Base-by-base conservation (phyloP, 208 protist genomes). In the Wallacemonas collosoma region DNA sequence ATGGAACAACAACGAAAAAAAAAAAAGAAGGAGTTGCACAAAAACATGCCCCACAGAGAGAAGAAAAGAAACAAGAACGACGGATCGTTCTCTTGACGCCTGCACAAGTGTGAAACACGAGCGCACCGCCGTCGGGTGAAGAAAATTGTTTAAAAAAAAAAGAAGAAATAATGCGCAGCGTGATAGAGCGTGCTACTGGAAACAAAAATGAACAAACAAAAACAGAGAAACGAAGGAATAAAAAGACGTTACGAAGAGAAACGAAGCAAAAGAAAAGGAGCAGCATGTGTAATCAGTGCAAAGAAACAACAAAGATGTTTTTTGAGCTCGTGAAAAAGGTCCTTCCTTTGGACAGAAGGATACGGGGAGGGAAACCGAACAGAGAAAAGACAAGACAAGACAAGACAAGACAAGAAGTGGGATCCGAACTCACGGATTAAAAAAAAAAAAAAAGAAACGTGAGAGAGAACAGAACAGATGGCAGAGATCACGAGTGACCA, bases 171-270 rank as follows among this genome's bases (percentile, higher is more conserved):
- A 53, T 26, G 26, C 26, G 26, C 26, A 26, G 26, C 26, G 26
- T 26, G 26, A 26, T 26, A 26, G 26, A 26, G 26, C 26, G 26
- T 53, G 11, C 48, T 15, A 53, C 15, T 9, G 1, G 17, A 17
- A 15, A 55, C 0, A 66, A 43, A 40, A 47, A 56, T 47, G 17
- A 66, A 12, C 2, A 48, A 57, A 61, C 8, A 53, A 48, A 71
- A 66, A 58, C n/a, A 38, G 36, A 40, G n/a, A 55, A 15, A 53
- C 40, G n/a, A 73, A 57, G 6, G 45, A 75, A 68, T 61, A 64
- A 73, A 74, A 39, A 72, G 26, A 26, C 26, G 26, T 26, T 26
- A 26, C 26, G 26, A 26, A 26, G 26, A 63, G 38, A 66, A 58
- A 58, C 11, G 44, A 35, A 14, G n/a, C 60, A 53, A 55, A 64